Base-by-base conservation (phyloP, 192 early-diverging fungal species). In the Oehlia diaphana region DNA sequence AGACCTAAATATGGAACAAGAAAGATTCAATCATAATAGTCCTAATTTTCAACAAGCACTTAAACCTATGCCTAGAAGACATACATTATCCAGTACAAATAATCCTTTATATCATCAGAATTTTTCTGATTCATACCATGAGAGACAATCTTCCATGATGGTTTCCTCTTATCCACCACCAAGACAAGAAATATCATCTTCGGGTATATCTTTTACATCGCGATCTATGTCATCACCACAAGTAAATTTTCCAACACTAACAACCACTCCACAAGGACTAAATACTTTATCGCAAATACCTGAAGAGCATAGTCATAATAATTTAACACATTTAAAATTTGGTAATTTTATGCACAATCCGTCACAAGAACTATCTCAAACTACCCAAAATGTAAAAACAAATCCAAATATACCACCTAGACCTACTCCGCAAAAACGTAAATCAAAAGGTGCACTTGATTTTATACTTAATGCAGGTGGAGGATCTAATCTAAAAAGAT, bases 381-480 rank as follows among this genome's bases (percentile, higher is more conserved):
- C 39, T n/a, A 47, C 16, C 44, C 31, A 70, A 42, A 68, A 35
- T 35, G 16, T 39, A 8, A 47, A 0, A 47, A 47, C 44, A 12
- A 12, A 47, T 47, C 13, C 44, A 10, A 47, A 12, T 47, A 12
- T 47, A 44, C 5, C 68, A 26, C 33, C 37, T 44, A 70, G 71
- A 50, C 71, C 71, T 28, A 2, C 47, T 28, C 71, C 71, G 16
- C 42, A 47, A 47, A 72, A 72, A 72, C 71, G 71, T 72, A 72
- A 72, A 53, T 72, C 71, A 31, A 72, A 72, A 26, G 71, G 71
- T 16, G 71, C 71, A 72, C 71, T 72, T 72, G 71, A 72, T 72
- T 72, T 72, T 31, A 72, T 72, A 72, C 47, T 72, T 8, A 72
- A 72, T 28, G 3, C 42, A 26, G 9, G 19, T 16, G n/a, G 23